Conservation (phyloP, 441 rosid species). For the Gossypium schwendimanii region DNA sequence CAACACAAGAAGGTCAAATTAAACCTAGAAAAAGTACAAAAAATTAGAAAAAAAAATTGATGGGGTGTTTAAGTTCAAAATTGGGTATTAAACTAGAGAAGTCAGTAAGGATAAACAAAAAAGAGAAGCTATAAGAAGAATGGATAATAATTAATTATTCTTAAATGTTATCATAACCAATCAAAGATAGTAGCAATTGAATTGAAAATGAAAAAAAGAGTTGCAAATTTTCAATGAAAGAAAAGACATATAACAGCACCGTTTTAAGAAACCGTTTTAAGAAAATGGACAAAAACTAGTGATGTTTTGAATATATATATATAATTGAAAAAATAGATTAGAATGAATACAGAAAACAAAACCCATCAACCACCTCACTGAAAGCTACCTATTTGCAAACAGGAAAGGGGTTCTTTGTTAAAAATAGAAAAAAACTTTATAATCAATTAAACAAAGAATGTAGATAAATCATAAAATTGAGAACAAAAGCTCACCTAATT, state of each 20-base stretch:
- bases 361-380: slow-evolving; percentile 43
- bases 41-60: not conserved
- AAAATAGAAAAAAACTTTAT: not conserved
- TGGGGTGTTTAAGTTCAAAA: not conserved
- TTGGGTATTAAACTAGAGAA: not conserved
- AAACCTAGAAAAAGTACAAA: not conserved
- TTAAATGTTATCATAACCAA: slow-evolving; percentile 2
- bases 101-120: not conserved
- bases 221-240: not conserved
- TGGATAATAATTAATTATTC: slow-evolving; percentile 6
- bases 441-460: not conserved
- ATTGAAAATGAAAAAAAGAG: not conserved
- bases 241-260: slow-evolving; percentile 12
- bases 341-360: slow-evolving; percentile 11
- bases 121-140: slow-evolving; percentile 12
- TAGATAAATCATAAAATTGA: not conserved
- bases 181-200: not conserved
- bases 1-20: not conserved
- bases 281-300: slow-evolving; percentile 21
- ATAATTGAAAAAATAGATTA: not conserved
- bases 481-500: not conserved
- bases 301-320: slow-evolving; percentile 3
- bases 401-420: slow-evolving; percentile 27
- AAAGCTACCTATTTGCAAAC: slow-evolving; percentile 52
- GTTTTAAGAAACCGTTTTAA: not conserved